Evolutionary conservation across 768 basidiomycete species (phyloP), one percentile per base, ranked within the genome.

Genomic region (Suillus discolor): DNA sequence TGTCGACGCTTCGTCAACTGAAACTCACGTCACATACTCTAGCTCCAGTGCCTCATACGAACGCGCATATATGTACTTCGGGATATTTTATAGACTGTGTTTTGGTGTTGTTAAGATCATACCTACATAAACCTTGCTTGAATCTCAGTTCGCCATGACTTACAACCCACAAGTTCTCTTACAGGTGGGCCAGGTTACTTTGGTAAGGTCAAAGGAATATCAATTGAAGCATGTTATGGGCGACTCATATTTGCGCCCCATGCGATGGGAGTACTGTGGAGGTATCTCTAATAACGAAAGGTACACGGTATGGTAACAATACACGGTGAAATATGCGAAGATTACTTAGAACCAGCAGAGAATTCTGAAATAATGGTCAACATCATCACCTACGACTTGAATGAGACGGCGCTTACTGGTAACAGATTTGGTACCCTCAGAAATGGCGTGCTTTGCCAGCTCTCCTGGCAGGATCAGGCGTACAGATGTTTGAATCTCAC

Each of bases 391-490:
- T 55, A 47, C 38, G 16, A 0, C 25, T 54, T 23, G 39, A 64
- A 41, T 23, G 64, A 68, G 42, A 42, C 57, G 39, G 31, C 66
- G 77, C 87, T 66, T 68, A 88, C 87, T 90, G 70, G 89, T 89
- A 61, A 89, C 88, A 39, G 85, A 85, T 81, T 89, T 89, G 38
- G 87, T 90, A 68, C 92, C 92, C 80, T 94, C 92, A 8, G 91
- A 93, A 79, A 93, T 93, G 71, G 92, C 92, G 74, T 93, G 92
- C 83, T 94, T 93, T 65, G 91, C 89, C 54, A 94, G 84, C 77
- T 93, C 92, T 80, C 91, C 92, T 62, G 92, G 91, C 42, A 94
- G 85, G 75, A 94, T 93, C 68, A 93, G 82, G 65, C 92, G 86
- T 45, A 94, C 93, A 42, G 87, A 83, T 1, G 92, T 94, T 80